phyloP scores from a whole-genome alignment of 257 asterid genomes.

The Nyctanthes arbortristis region DNA sequence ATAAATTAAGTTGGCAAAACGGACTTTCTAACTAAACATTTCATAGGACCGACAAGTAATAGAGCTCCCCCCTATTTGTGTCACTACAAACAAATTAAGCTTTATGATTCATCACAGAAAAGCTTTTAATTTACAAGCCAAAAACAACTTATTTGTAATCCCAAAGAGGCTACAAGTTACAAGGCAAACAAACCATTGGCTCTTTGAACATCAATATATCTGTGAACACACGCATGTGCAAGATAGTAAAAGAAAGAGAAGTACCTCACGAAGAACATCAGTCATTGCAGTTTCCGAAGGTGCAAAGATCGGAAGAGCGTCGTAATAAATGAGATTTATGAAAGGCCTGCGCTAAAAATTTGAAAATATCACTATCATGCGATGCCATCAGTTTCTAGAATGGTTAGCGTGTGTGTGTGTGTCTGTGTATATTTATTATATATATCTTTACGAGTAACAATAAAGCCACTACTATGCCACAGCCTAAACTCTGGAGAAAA shows the following conservation, averaged over 20 bases:
- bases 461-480: background rate
- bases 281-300: constrained; percentile 99
- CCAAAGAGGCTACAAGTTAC: no score
- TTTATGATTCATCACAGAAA: no score
- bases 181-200: constrained; percentile 13
- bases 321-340: constrained; percentile 92
- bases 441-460: constrained; percentile 19
- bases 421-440: no score
- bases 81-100: no score
- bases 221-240: no score
- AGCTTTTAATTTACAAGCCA: no score
- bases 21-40: no score
- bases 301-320: constrained; percentile 90
- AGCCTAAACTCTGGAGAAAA: background rate
- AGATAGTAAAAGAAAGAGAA: constrained; percentile 15
- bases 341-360: constrained; percentile 66
- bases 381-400: constrained; percentile 5
- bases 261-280: constrained; percentile 97
- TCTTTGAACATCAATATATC: constrained; percentile 10
- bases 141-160: no score
- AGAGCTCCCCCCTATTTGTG: no score
- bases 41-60: no score
- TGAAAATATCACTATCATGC: constrained; percentile 24
- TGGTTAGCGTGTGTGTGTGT: no score
- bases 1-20: no score